A percentile compares a stretch with the other conserved stretches of the same genome.
phyloP scores from a whole-genome alignment of 768 basidiomycete genomes.

The Mycena kentingensis region DNA sequence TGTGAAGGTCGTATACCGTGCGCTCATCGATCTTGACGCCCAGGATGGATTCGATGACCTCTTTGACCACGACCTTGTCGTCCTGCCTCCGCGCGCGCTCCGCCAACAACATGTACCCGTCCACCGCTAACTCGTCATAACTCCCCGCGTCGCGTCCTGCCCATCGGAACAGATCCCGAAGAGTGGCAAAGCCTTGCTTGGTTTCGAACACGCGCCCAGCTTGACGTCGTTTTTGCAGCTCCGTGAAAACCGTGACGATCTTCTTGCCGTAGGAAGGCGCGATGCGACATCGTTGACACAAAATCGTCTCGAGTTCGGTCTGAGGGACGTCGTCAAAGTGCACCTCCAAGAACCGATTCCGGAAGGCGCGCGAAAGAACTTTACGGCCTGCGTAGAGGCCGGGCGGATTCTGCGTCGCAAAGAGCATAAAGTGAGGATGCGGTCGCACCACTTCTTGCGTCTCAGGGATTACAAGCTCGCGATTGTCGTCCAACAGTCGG shows the following conservation, averaged over 20 bases:
- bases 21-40: conserved; percentile 79
- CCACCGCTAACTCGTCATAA: conserved; percentile 91
- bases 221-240: conserved; percentile 91
- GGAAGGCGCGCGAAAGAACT: conserved; percentile 90
- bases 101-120: conserved; percentile 96
- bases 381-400: conserved; percentile 96
- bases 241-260: conserved; percentile 90
- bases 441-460: conserved; percentile 93
- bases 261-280: conserved; percentile 91
- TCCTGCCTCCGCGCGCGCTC: conserved; percentile 85
- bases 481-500: conserved; percentile 94
- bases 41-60: conserved; percentile 88
- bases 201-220: conserved; percentile 93
- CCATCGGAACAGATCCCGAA: conserved; percentile 98
- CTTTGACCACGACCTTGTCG: conserved; percentile 87
- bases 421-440: conserved; percentile 96
- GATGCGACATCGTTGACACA: conserved; percentile 90
- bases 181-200: conserved; percentile 94
- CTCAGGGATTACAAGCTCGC: conserved; percentile 93
- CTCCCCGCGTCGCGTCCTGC: conserved; percentile 86
- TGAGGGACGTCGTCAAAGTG: conserved; percentile 98
- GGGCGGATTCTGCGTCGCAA: conserved; percentile 97
- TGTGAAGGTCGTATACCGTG: conserved; percentile 63
- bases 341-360: conserved; percentile 96
- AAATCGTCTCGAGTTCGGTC: conserved; percentile 86